phyloP scores from a whole-genome alignment of 805 yeast species.

The Nakazawaea populi region DNA sequence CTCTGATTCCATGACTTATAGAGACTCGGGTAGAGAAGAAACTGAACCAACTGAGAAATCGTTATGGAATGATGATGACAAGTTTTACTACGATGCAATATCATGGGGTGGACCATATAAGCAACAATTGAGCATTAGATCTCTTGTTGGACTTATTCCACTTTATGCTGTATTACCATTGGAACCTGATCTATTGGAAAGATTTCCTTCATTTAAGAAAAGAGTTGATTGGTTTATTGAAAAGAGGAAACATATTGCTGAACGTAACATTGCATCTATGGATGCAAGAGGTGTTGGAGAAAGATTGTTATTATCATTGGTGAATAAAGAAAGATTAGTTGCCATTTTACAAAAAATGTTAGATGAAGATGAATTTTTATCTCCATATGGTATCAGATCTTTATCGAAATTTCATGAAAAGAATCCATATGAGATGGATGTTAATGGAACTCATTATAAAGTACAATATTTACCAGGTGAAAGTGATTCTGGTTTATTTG shows the following conservation, averaged over 20 bases:
- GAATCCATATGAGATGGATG: constrained; percentile 80
- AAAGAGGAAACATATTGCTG: constrained; percentile 62
- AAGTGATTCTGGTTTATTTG: constrained; percentile 89
- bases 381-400: constrained; percentile 83
- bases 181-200: constrained; percentile 74
- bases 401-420: constrained; percentile 80
- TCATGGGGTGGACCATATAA: constrained; percentile 67
- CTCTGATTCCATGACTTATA: constrained; percentile 89
- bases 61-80: constrained; percentile 85
- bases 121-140: constrained; percentile 75
- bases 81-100: constrained; percentile 87
- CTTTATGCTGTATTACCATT: constrained; percentile 82
- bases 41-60: constrained; percentile 49
- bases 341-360: constrained; percentile 76
- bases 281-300: constrained; percentile 73
- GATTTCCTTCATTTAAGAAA: constrained; percentile 77
- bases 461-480: constrained; percentile 83
- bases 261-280: constrained; percentile 84
- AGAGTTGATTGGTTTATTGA: constrained; percentile 80
- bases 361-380: constrained; percentile 81
- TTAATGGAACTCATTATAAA: constrained; percentile 63
- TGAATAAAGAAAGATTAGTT: constrained; percentile 69
- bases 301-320: constrained; percentile 72
- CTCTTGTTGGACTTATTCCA: constrained; percentile 89
- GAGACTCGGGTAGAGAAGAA: constrained; percentile 34